Evolutionary conservation across 129 eudicot species (phyloP).

Genomic region (Pulicaria dysenterica): DNA sequence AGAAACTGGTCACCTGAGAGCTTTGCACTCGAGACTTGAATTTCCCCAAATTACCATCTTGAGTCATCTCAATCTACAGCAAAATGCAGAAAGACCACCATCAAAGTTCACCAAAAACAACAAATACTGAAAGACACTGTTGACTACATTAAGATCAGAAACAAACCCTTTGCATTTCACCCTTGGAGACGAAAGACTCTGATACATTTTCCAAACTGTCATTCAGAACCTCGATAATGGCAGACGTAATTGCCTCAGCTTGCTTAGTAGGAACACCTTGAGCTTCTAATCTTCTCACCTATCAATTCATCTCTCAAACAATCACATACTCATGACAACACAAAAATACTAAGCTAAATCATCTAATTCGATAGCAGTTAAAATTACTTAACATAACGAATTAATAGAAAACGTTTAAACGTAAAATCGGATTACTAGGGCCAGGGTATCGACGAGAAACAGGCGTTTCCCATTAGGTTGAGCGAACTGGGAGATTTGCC

Average conservation of each 20-base stretch:
- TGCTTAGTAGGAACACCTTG: constrained; percentile 90
- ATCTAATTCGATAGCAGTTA: not conserved
- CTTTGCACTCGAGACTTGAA: constrained; percentile 85
- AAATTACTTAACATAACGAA: not conserved
- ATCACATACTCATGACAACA: not conserved
- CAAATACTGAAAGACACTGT: not conserved
- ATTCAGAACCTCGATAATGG: constrained; percentile 75
- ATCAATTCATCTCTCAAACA: constrained; percentile 1
- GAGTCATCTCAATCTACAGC: constrained; percentile 84
- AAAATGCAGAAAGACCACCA: not conserved
- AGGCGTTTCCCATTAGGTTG: constrained; percentile 59
- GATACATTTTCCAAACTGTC: constrained; percentile 84
- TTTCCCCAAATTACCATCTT: constrained; percentile 78
- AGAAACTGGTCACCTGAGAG: constrained; percentile 72
- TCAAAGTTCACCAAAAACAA: not conserved
- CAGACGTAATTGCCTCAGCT: constrained; percentile 80
- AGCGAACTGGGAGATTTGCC: constrained; percentile 51
- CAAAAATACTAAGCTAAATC: not conserved
- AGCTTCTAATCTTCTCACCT: constrained; percentile 91
- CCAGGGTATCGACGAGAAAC: constrained; percentile 82
- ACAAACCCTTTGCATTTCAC: constrained; percentile 76
- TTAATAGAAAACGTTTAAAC: not conserved
- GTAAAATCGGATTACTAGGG: constrained; percentile 55
- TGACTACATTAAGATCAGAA: not conserved
- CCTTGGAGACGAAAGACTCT: constrained; percentile 71